A percentile compares a stretch with the other conserved stretches of the same genome.
Evolutionary conservation across 202 grass and related monocot species (phyloP).

Genomic region (Eragrostis tef): DNA sequence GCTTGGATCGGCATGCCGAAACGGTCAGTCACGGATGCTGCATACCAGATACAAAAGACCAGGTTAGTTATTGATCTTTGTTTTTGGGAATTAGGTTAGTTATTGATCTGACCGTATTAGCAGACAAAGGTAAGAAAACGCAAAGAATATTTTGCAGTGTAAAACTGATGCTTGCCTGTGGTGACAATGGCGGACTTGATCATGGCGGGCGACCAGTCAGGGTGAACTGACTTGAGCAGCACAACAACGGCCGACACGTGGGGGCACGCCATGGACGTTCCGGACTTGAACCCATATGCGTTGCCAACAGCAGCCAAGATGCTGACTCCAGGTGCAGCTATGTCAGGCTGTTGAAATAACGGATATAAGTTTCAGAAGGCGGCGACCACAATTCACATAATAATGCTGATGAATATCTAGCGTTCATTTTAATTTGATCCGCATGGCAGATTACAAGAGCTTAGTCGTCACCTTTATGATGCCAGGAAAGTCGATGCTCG

Average conservation of each 20-base stretch:
- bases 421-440: too few relatives aligned
- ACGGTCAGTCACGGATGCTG: slow-evolving; percentile 49
- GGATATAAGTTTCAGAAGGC: too few relatives aligned
- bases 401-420: too few relatives aligned
- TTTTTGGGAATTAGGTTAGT: too few relatives aligned
- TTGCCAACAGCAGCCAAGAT: slow-evolving; percentile 47
- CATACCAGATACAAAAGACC: background rate
- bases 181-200: slow-evolving; percentile 69
- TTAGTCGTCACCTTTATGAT: slow-evolving; percentile 39
- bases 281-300: slow-evolving; percentile 10
- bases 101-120: background rate
- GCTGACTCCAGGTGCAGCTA: slow-evolving; percentile 65
- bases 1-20: slow-evolving; percentile 59
- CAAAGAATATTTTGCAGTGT: background rate
- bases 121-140: background rate
- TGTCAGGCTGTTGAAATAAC: slow-evolving; percentile 61
- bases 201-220: slow-evolving; percentile 64
- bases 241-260: slow-evolving; percentile 59
- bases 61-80: background rate
- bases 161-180: slow-evolving; percentile 36
- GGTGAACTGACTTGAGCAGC: slow-evolving; percentile 62
- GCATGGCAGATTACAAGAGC: too few relatives aligned
- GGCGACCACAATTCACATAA: too few relatives aligned
- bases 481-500: slow-evolving; percentile 7
- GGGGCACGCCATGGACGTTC: slow-evolving; percentile 67